phyloP scores from a whole-genome alignment of 2,329 filamentous ascomycete genomes.

The Xylariales sp. region DNA sequence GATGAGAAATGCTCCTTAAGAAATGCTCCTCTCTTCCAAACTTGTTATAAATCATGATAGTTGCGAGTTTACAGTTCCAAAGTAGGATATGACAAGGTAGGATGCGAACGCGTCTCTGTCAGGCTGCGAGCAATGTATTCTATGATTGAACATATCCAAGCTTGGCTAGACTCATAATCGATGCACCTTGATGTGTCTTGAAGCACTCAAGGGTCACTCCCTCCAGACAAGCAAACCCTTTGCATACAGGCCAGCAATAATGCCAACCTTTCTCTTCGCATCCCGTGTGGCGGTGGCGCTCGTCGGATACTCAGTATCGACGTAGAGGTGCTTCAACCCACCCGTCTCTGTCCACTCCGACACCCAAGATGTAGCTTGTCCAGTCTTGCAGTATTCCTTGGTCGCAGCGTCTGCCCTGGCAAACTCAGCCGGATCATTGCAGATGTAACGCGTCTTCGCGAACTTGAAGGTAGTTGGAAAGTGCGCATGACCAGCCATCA shows the following conservation, averaged over 20 bases:
- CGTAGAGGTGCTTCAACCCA: constrained; percentile 25
- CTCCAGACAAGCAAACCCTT: constrained; percentile 22
- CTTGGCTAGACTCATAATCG: no score
- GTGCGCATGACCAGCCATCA: constrained; percentile 37
- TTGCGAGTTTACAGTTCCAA: no score
- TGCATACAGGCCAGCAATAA: constrained; percentile 29
- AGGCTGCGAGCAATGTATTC: no score
- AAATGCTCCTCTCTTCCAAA: no score
- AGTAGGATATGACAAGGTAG: no score
- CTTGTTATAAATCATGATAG: no score
- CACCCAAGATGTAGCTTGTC: constrained; percentile 18
- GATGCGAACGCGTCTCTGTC: no score
- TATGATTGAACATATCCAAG: no score
- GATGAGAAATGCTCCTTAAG: no score
- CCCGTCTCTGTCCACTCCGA: constrained; percentile 28
- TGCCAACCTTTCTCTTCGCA: constrained; percentile 21
- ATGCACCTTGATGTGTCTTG: no score
- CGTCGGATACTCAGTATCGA: constrained; percentile 26
- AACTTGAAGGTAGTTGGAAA: constrained; percentile 27
- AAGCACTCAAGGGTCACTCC: no score
- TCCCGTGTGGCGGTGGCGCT: constrained; percentile 26
- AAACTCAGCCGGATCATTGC: constrained; percentile 24
- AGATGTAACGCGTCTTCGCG: constrained; percentile 27
- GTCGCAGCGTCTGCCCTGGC: constrained; percentile 17
- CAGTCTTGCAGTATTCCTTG: constrained; percentile 15